These are phyloP conservation scores for Fusarium coicis DNA, from an alignment of 2,329 filamentous ascomycete genomes.

Conservation along the genomic window DNA sequence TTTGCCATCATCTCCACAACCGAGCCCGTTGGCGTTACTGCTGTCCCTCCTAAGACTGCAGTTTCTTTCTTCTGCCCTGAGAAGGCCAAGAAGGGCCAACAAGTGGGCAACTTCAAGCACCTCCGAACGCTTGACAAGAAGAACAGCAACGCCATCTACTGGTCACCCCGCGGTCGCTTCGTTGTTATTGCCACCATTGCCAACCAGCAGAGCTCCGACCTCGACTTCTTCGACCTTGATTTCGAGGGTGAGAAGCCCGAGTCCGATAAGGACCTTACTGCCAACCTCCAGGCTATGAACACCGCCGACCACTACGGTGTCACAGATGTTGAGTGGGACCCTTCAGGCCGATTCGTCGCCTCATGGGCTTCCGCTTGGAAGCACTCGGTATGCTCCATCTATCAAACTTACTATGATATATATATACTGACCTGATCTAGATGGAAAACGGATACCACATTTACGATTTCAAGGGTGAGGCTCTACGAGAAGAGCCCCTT, in stretches of 20 bases:
- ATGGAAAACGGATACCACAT: conserved; percentile 99
- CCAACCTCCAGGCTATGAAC: conserved; percentile 95
- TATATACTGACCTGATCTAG: conserved; percentile 57
- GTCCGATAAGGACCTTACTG: conserved; percentile 90
- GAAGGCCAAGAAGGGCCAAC: conserved; percentile 89
- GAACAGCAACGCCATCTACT: conserved; percentile 99
- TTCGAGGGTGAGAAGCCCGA: conserved; percentile 97
- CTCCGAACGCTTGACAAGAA: conserved; percentile 97
- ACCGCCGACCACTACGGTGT: conserved; percentile 96
- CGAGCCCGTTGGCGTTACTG: conserved; percentile 80
- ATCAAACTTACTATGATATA: conserved; percentile 25
- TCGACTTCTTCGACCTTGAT: conserved; percentile 98
- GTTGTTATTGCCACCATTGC: conserved; percentile 93
- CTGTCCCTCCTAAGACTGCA: conserved; percentile 90
- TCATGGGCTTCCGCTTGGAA: conserved; percentile 96
- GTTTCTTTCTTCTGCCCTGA: conserved; percentile 98
- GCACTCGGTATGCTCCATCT: conserved; percentile 77
- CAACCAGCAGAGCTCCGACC: conserved; percentile 91
- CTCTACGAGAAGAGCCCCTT: conserved; percentile 87
- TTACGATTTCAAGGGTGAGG: conserved; percentile 94
- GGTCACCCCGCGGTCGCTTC: conserved; percentile 95
- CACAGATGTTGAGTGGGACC: conserved; percentile 98
- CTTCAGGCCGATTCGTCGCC: conserved; percentile 92
- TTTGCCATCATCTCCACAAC: conserved; percentile 97
- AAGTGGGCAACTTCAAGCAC: conserved; percentile 94